A percentile compares a stretch with the other conserved stretches of the same genome.
Evolutionary conservation across 495 filamentous ascomycete species (phyloP).

Genomic region (Trichoderma gamsii): DNA sequence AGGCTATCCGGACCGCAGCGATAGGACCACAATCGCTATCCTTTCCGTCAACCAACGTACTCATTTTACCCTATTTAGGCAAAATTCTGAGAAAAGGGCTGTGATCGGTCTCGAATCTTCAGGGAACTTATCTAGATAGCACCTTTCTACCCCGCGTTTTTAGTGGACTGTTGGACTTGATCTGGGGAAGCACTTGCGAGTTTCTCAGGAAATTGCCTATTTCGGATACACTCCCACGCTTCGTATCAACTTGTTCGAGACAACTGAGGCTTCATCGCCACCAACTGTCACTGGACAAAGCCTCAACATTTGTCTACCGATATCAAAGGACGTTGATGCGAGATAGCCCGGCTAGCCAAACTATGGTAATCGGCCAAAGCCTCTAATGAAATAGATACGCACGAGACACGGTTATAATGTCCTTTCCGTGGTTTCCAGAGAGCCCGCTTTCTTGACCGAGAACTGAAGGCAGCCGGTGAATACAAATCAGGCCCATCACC

Average conservation of each 20-base stretch:
- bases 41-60: neutral
- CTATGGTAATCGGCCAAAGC: neutral
- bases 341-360: neutral
- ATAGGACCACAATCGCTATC: neutral
- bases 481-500: slow-evolving; percentile 11
- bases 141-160: slow-evolving; percentile 4
- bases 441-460: neutral
- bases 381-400: neutral
- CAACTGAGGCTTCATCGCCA: neutral
- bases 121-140: neutral
- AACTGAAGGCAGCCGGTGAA: neutral
- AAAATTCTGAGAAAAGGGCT: neutral
- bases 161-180: neutral
- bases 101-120: neutral
- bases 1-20: slow-evolving; percentile 4
- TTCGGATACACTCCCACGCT: neutral
- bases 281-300: neutral
- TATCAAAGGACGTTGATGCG: neutral
- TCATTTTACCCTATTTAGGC: neutral
- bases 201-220: slow-evolving; percentile 8
- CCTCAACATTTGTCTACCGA: neutral
- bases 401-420: slow-evolving; percentile 3
- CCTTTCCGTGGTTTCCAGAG: neutral
- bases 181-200: neutral
- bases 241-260: neutral